Evolutionary conservation across 2,329 filamentous ascomycete genomes (phyloP), one percentile per base, ranked within the genome.

Genomic region (Didymellaceae sp.): DNA sequence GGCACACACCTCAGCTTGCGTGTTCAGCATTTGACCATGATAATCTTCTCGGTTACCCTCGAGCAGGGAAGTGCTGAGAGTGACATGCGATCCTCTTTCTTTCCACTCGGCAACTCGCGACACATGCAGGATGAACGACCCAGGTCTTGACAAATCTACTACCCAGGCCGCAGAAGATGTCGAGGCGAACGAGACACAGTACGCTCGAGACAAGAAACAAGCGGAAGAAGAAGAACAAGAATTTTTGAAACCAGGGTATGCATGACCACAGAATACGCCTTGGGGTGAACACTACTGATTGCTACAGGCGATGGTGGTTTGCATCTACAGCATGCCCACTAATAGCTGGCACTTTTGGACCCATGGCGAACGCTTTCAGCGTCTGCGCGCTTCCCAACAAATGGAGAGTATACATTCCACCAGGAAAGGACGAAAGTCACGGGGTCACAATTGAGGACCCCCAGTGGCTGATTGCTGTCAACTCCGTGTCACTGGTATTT

Each of bases 241-340:
- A 35, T 77, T 73, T 48, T 62, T 76, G 6, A 74, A 77, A 46
- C 79, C 77, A 37, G 76, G 74, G 74, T 76, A 57, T 26, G 61
- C 26, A 21, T 10, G 10, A 17, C 5, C 16, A 24, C 6, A n/a
- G 5, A n/a, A n/a, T n/a, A n/a, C n/a, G n/a, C 9, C 6, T 21
- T 16, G 2, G 13, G 13, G 8, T 10, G 13, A 17, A 18, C 7
- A 17, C 35, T 21, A 31, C 52, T 62, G 39, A 66, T 33, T 6
- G 11, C 14, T 10, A 6, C 34, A 78, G 77, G 61, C 75, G 77
- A 46, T 86, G 82, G 82, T 86, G 83, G 83, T 81, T 85, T 61
- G 82, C 82, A 2, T 82, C 79, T 16, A 85, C 83, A 7, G 81
- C 78, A 24, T 81, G 80, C 59, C 83, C 83, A 11, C 71, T 86